phyloP scores from a whole-genome alignment of 2,329 filamentous ascomycete genomes.

The Colletotrichum sp. region DNA sequence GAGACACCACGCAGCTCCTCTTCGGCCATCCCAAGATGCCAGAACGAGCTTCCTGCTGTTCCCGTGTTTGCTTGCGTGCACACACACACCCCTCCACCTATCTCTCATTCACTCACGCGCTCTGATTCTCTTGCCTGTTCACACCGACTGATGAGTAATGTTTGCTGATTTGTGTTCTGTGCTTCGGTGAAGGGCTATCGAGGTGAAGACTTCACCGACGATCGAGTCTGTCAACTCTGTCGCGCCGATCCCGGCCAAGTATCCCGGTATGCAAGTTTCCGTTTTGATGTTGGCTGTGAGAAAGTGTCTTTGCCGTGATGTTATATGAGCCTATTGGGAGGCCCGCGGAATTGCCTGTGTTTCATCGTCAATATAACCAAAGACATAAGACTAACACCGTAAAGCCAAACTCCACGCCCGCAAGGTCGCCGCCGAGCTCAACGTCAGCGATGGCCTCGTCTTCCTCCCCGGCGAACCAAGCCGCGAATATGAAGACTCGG shows the following conservation, averaged over 20 bases:
- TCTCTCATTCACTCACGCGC: neutral
- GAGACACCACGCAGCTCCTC: neutral
- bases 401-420: slow-evolving; percentile 62
- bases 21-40: neutral
- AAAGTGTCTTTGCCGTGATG: neutral
- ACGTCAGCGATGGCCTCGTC: slow-evolving; percentile 54
- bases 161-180: neutral
- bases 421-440: slow-evolving; percentile 58
- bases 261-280: slow-evolving; percentile 35
- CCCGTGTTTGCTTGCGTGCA: neutral
- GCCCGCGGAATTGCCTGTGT: neutral
- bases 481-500: slow-evolving; percentile 61
- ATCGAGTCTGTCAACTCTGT: slow-evolving; percentile 4
- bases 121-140: neutral
- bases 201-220: slow-evolving; percentile 33
- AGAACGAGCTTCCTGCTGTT: neutral
- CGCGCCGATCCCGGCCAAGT: slow-evolving; percentile 29
- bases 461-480: slow-evolving; percentile 60
- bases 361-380: neutral
- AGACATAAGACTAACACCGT: neutral
- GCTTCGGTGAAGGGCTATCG: slow-evolving; percentile 35
- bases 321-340: neutral
- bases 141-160: slow-evolving; percentile 10
- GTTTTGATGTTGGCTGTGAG: neutral
- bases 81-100: neutral